Evolutionary conservation across 768 basidiomycete genomes (phyloP), one percentile per base, ranked within the genome.

Genomic region (Lactarius pseudohatsudake): DNA sequence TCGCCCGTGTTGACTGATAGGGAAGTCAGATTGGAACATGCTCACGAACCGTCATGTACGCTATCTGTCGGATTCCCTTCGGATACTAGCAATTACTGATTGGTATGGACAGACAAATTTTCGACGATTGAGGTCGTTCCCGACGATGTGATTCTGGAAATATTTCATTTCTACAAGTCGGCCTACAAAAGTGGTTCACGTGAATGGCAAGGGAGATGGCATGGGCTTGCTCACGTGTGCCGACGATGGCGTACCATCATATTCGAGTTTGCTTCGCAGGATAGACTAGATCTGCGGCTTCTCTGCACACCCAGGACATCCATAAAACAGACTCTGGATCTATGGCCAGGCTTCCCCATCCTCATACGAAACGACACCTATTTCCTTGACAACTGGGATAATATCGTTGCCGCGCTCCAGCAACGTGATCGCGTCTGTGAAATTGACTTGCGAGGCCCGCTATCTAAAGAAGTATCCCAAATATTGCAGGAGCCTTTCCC

Each of bases 261-360:
- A n/a, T 34, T 34, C 34, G 9, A 34, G 1, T 56, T 62, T 32
- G 26, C 61, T 3, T 57, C 43, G 20, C 62, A 9, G 16, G 43
- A 38, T 41, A 56, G 56, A 32, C 43, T 64, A 1, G 32, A 47
- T 47, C 56, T 64, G n/a, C 55, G 56, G 16, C 62, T 63, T 63
- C 1, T 56, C 54, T 63, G 62, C 41, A 57, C 55, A n/a, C 28
- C 41, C 30, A 20, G 18, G 10, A 56, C 53, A 3, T 50, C 54
- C 6, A 9, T 63, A 40, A 57, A n/a, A 41, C 36, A 63, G 28
- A 55, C 26, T 16, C 62, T 45, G 9, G 62, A 63, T 36, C 56
- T 34, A 15, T 63, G 55, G 55, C 55, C 62, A 34, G 10, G 30
- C 7, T 30, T 57, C 1, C 55, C 61, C 2, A 62, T 62, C 18